Percentiles rank a stretch among this genome's conserved stretches.
Evolutionary conservation across 805 yeast genomes (phyloP).

Genomic region (Saccharomycopsis lassenensis): DNA sequence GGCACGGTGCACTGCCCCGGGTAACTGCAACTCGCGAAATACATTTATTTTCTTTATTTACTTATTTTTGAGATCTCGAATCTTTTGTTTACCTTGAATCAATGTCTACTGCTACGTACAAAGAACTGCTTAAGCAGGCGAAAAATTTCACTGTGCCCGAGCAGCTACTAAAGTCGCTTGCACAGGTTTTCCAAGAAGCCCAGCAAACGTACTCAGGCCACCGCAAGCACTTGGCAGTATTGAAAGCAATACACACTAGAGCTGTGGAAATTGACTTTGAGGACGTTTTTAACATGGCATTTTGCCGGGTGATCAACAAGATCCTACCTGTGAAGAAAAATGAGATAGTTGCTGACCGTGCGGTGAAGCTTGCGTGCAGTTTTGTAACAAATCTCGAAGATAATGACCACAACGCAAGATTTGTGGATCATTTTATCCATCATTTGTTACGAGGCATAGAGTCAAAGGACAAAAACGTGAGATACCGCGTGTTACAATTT

Average conservation of each 20-base stretch:
- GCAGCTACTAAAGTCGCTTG: conserved; percentile 37
- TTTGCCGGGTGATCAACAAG: conserved; percentile 52
- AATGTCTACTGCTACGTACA: conserved; percentile 4
- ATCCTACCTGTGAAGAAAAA: conserved; percentile 58
- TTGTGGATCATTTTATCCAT: conserved; percentile 48
- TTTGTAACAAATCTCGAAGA: conserved; percentile 36
- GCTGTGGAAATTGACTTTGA: conserved; percentile 42
- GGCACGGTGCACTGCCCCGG: neutral
- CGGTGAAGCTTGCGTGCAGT: conserved; percentile 55
- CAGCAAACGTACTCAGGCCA: conserved; percentile 69
- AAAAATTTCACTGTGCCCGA: conserved; percentile 20
- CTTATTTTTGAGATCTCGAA: no score
- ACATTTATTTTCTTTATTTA: no score
- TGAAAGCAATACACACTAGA: conserved; percentile 47
- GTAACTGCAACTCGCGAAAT: no score
- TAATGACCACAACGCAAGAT: conserved; percentile 27
- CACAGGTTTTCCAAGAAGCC: conserved; percentile 69
- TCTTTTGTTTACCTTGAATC: no score
- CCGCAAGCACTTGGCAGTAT: conserved; percentile 54
- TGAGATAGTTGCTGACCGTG: conserved; percentile 63
- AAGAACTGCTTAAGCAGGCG: conserved; percentile 3
- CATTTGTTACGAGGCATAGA: conserved; percentile 72
- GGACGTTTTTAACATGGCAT: conserved; percentile 47
- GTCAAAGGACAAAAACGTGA: conserved; percentile 63
- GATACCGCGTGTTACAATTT: conserved; percentile 71